Conservation (phyloP, 176 grass and related monocot species). For the Guadua angustifolia region DNA sequence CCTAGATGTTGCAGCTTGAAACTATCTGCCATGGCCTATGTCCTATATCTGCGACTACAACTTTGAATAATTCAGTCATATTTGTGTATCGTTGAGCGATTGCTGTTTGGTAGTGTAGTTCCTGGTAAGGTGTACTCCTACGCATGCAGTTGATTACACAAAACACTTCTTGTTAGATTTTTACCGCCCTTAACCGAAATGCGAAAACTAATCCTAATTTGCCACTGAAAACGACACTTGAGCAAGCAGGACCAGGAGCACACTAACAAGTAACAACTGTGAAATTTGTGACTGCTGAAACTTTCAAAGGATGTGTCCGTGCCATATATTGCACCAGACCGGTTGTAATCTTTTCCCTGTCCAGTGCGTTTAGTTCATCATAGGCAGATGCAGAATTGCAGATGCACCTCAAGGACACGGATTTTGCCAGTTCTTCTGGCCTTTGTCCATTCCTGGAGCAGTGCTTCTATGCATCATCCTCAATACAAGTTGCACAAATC, state of each 20-base stretch:
- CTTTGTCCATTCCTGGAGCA: not conserved
- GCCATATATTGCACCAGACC: too few species aligned
- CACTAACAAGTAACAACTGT: not conserved
- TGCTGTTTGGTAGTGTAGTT: too few species aligned
- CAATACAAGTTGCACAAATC: too few species aligned
- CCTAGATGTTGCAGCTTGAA: not conserved
- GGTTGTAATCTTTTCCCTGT: not conserved
- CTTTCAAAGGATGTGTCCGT: not conserved
- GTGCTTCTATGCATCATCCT: too few species aligned
- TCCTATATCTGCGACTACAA: too few species aligned
- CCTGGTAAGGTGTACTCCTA: not conserved
- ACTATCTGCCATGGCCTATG: not conserved
- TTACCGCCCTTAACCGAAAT: not conserved
- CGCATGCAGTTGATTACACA: not conserved
- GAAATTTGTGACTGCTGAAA: not conserved
- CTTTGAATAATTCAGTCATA: not conserved
- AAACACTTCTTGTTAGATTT: not conserved
- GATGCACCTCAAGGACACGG: not conserved
- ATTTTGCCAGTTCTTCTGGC: not conserved
- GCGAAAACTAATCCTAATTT: not conserved
- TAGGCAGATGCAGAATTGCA: not conserved
- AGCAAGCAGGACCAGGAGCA: not conserved
- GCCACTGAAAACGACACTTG: not conserved
- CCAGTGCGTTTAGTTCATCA: too few species aligned
- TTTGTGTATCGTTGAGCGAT: too few species aligned